phyloP scores from a whole-genome alignment of 352 stramenopile species.

The Blastocystis sp. region DNA sequence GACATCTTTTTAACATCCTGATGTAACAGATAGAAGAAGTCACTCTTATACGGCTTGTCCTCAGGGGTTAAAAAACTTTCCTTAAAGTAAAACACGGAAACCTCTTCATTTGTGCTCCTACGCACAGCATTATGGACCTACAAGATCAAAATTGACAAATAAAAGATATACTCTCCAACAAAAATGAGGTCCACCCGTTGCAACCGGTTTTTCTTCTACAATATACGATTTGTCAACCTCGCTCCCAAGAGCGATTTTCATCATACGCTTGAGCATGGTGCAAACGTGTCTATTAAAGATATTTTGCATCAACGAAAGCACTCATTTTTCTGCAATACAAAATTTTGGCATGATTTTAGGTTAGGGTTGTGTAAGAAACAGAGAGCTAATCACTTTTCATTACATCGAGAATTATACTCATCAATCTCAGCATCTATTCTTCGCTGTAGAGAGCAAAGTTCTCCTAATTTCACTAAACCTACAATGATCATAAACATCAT shows the following conservation, averaged over 20 bases:
- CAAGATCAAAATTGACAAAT: not conserved
- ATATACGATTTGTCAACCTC: conserved; percentile 59
- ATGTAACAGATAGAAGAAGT: conserved; percentile 74
- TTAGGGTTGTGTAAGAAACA: not conserved
- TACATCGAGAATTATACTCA: not conserved
- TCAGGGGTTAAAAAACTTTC: conserved; percentile 59
- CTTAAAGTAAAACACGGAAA: conserved; percentile 61
- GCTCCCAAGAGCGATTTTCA: conserved; percentile 59
- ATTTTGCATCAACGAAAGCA: not conserved
- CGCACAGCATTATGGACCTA: conserved; percentile 50
- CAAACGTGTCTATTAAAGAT: not conserved
- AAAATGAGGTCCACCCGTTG: conserved; percentile 56
- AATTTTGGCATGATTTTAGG: not conserved
- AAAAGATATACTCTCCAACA: conserved; percentile 22
- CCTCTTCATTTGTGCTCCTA: conserved; percentile 38
- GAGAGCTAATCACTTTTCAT: not conserved
- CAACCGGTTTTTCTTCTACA: conserved; percentile 55
- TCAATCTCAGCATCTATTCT: not conserved
- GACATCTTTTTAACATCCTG: conserved; percentile 80
- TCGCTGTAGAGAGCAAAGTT: not conserved
- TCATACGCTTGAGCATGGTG: conserved; percentile 57
- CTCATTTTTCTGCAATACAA: not conserved
- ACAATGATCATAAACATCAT: not conserved
- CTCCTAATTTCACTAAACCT: not conserved
- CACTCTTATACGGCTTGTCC: conserved; percentile 74